Percentiles rank a stretch among this genome's conserved stretches.
Conservation (phyloP, 176 grass and related monocot genomes). For the Alopecurus myosuroides region DNA sequence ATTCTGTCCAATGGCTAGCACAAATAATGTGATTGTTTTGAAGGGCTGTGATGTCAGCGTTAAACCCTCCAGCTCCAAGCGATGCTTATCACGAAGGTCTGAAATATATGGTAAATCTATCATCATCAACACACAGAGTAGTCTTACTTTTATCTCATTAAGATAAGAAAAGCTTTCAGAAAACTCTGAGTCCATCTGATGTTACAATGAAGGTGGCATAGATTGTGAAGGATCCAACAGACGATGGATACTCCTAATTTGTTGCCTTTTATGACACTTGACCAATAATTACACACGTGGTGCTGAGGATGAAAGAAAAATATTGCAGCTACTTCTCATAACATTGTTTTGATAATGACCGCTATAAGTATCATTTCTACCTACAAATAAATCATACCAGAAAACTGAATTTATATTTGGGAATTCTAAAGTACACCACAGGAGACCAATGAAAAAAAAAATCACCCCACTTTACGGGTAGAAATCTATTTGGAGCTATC, state of each 20-base stretch:
- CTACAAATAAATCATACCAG: neutral
- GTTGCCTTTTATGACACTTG: neutral
- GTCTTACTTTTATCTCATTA: neutral
- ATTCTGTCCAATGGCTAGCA: slow-evolving; percentile 57
- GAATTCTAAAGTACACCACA: neutral
- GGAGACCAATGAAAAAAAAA: neutral
- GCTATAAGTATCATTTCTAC: neutral
- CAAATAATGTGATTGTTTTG: slow-evolving; percentile 62
- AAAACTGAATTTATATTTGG: slow-evolving; percentile 3
- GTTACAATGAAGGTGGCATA: neutral
- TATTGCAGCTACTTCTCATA: neutral
- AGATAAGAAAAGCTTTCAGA: neutral
- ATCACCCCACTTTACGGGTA: neutral
- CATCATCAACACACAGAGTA: neutral
- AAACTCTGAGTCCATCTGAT: neutral
- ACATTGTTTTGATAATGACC: neutral
- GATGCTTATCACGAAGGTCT: slow-evolving; percentile 70
- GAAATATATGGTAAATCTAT: slow-evolving; percentile 32
- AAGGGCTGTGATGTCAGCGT: slow-evolving; percentile 65
- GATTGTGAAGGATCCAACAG: neutral
- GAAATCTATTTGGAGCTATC: neutral
- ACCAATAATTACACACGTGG: neutral
- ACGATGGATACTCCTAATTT: neutral
- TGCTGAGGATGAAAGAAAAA: neutral
- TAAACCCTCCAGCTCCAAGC: slow-evolving; percentile 50